Percentiles rank a stretch among this genome's conserved stretches.
Conservation (phyloP, 768 basidiomycete species). For the Gloeostereum incarnatum region DNA sequence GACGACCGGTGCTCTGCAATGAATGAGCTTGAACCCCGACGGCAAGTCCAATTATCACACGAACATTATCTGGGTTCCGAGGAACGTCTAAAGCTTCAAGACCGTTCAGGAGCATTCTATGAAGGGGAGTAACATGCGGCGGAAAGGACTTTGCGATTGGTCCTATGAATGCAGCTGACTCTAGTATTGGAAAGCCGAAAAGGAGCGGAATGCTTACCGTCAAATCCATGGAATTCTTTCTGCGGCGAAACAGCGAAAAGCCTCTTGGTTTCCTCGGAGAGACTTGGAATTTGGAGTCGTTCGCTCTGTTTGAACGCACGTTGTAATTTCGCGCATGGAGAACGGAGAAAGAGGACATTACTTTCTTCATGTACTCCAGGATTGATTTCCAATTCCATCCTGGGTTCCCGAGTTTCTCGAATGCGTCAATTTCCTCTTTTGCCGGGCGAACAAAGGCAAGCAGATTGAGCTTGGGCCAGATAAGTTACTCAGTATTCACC, state of each 20-base stretch:
- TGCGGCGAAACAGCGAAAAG: background rate
- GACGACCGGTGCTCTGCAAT: constrained; percentile 9
- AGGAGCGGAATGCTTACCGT: background rate
- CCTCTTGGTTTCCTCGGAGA: background rate
- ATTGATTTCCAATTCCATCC: constrained; percentile 14
- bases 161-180: too few species aligned
- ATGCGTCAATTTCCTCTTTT: constrained; percentile 11
- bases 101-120: background rate
- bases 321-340: background rate
- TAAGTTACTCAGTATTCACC: too few species aligned
- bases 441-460: constrained; percentile 7
- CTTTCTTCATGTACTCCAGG: constrained; percentile 12
- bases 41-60: background rate
- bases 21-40: constrained; percentile 7
- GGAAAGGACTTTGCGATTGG: constrained; percentile 2
- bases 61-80: constrained; percentile 2
- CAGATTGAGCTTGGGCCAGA: constrained; percentile 4
- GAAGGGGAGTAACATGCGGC: background rate
- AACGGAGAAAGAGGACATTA: background rate
- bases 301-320: background rate
- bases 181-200: too few species aligned
- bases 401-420: constrained; percentile 14
- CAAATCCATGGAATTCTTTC: background rate
- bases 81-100: background rate
- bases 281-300: background rate